These are phyloP conservation scores for Cutaneotrichosporon sp. DNA, from an alignment of 1,284 basidiomycete genomes.

Conservation along the genomic window DNA sequence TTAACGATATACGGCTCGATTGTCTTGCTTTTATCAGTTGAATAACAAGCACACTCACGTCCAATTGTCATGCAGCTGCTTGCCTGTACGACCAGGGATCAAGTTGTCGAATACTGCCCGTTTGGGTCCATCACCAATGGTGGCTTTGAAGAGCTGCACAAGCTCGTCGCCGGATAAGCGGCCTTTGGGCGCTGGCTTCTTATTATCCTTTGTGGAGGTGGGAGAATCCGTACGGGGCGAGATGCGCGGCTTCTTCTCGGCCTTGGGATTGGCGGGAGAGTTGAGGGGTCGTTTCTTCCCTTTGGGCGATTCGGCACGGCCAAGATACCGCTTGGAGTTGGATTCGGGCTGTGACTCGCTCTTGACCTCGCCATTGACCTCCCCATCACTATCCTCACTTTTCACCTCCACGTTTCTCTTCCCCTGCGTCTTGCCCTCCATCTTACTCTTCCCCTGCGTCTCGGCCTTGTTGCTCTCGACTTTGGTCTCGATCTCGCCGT, in stretches of 20 bases:
- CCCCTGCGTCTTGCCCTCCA: too few species aligned
- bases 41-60: constrained; percentile 6
- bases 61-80: constrained; percentile 14
- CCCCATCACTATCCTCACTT: too few species aligned
- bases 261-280: not conserved
- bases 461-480: too few species aligned
- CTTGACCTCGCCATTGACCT: not conserved
- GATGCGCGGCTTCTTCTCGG: not conserved
- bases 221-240: too few species aligned
- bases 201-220: not conserved
- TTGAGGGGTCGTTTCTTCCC: not conserved
- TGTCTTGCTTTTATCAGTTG: constrained; percentile 3
- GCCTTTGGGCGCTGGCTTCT: not conserved
- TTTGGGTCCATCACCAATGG: not conserved
- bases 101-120: constrained; percentile 13
- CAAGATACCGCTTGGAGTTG: too few species aligned
- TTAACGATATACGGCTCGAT: constrained; percentile 10
- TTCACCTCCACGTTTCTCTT: too few species aligned
- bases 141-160: constrained; percentile 3
- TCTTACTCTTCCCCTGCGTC: too few species aligned
- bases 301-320: not conserved
- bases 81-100: constrained; percentile 11
- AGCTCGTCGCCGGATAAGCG: constrained; percentile 5
- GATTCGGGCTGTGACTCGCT: not conserved
- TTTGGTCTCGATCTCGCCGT: too few species aligned